A percentile compares a stretch with the other conserved stretches of the same genome.
Conservation (phyloP, 1,284 basidiomycete species). For the Apiotrichum gamsii region DNA sequence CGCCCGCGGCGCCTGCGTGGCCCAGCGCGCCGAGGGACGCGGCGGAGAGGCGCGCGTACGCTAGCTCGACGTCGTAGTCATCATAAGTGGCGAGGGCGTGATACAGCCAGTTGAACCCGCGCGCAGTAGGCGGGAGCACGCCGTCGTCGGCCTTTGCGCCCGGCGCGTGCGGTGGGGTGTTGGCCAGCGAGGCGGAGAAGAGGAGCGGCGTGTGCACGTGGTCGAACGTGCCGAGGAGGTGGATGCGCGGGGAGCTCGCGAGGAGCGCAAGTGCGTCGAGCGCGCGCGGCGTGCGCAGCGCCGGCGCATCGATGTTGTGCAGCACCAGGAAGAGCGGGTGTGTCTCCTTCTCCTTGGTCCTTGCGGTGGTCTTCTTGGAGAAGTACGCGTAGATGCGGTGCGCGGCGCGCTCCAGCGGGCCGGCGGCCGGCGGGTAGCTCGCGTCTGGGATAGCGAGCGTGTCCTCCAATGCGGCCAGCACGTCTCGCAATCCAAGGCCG, state of each 20-base stretch:
- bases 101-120: constrained; percentile 77
- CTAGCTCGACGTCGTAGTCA: constrained; percentile 72
- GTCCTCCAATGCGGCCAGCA: constrained; percentile 60
- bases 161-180: constrained; percentile 25
- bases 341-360: constrained; percentile 23
- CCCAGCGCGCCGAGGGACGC: constrained; percentile 14
- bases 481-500: constrained; percentile 60
- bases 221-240: constrained; percentile 75
- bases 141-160: constrained; percentile 15
- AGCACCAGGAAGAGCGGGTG: constrained; percentile 65
- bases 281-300: constrained; percentile 57
- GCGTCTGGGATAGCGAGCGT: constrained; percentile 40
- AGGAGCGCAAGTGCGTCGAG: constrained; percentile 60
- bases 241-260: constrained; percentile 64
- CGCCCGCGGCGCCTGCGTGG: constrained; percentile 45
- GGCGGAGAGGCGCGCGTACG: constrained; percentile 43
- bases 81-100: constrained; percentile 78
- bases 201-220: constrained; percentile 72
- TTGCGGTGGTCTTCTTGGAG: constrained; percentile 21
- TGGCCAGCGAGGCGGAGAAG: constrained; percentile 50
- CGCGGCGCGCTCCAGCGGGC: constrained; percentile 56
- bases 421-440: constrained; percentile 33
- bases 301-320: constrained; percentile 77
- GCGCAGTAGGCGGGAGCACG: constrained; percentile 9
- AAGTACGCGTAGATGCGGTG: constrained; percentile 62